Evolutionary conservation across 2,329 filamentous ascomycete genomes (phyloP).

Genomic region (Pestalotiopsis sp.): DNA sequence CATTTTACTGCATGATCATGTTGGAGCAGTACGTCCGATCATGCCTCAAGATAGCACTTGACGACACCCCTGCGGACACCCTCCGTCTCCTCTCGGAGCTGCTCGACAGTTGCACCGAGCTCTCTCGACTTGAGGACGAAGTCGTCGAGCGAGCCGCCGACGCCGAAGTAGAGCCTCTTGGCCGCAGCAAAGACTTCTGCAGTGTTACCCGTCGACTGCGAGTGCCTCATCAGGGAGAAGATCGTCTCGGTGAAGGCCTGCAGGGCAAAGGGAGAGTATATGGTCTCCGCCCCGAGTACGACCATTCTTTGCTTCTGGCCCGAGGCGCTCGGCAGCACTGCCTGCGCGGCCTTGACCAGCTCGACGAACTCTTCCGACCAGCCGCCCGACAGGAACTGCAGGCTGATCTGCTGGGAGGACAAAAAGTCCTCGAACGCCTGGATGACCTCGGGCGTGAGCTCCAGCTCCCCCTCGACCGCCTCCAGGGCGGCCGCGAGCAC

Average conservation of each 20-base stretch:
- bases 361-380: slow-evolving; percentile 70
- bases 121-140: slow-evolving; percentile 59
- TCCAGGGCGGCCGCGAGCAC: slow-evolving; percentile 49
- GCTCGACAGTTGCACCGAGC: slow-evolving; percentile 50
- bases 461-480: slow-evolving; percentile 60
- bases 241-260: slow-evolving; percentile 70
- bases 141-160: slow-evolving; percentile 79
- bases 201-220: slow-evolving; percentile 37
- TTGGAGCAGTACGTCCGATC: background rate
- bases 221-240: slow-evolving; percentile 48
- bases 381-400: slow-evolving; percentile 74
- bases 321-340: slow-evolving; percentile 13
- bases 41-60: slow-evolving; percentile 41
- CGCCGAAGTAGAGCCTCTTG: slow-evolving; percentile 83
- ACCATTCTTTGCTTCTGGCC: slow-evolving; percentile 46
- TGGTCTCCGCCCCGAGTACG: slow-evolving; percentile 78
- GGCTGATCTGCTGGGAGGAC: slow-evolving; percentile 46
- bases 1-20: background rate
- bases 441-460: slow-evolving; percentile 61
- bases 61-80: slow-evolving; percentile 66
- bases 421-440: slow-evolving; percentile 61
- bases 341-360: slow-evolving; percentile 44
- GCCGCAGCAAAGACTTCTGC: slow-evolving; percentile 71
- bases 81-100: slow-evolving; percentile 60
- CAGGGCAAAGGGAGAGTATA: slow-evolving; percentile 77